A percentile compares a stretch with the other conserved stretches of the same genome.
Evolutionary conservation across 2,329 filamentous ascomycete genomes (phyloP).

Genomic region (Penicillium aurantiogriseum): DNA sequence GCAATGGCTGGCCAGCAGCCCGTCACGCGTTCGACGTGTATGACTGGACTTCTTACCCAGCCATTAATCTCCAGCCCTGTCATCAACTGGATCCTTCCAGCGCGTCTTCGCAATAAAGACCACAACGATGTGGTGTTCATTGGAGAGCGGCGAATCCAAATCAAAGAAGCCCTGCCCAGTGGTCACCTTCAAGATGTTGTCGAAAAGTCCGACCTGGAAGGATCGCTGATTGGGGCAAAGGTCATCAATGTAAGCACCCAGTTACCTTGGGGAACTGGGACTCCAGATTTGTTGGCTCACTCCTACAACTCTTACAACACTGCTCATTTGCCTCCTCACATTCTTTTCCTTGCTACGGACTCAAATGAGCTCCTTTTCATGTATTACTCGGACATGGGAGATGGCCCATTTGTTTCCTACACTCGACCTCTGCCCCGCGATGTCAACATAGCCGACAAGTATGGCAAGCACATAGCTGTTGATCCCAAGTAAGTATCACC

Average conservation of each 20-base stretch:
- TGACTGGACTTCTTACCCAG: slow-evolving; percentile 68
- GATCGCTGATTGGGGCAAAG: slow-evolving; percentile 73
- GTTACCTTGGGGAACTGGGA: slow-evolving; percentile 35
- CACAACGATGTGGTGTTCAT: slow-evolving; percentile 85
- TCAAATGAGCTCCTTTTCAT: slow-evolving; percentile 74
- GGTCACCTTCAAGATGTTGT: slow-evolving; percentile 72
- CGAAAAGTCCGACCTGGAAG: slow-evolving; percentile 75
- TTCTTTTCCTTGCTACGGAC: slow-evolving; percentile 74
- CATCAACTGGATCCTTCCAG: slow-evolving; percentile 74
- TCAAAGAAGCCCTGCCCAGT: slow-evolving; percentile 66
- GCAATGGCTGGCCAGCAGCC: neutral
- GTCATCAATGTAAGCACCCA: slow-evolving; percentile 64
- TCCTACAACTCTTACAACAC: neutral
- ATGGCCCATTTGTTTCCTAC: slow-evolving; percentile 61
- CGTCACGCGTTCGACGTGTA: neutral
- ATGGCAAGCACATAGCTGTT: slow-evolving; percentile 68
- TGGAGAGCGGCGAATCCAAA: slow-evolving; percentile 75
- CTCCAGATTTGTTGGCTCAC: slow-evolving; percentile 15
- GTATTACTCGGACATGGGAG: slow-evolving; percentile 55
- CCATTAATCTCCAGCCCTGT: slow-evolving; percentile 76
- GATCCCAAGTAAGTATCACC: slow-evolving; percentile 65
- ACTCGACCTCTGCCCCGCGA: slow-evolving; percentile 60
- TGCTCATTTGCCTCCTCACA: slow-evolving; percentile 66
- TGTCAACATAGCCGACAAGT: slow-evolving; percentile 52
- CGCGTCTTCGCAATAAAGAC: slow-evolving; percentile 66